phyloP scores from a whole-genome alignment of 192 early-diverging fungal species.

The Backusella mclennaniae region DNA sequence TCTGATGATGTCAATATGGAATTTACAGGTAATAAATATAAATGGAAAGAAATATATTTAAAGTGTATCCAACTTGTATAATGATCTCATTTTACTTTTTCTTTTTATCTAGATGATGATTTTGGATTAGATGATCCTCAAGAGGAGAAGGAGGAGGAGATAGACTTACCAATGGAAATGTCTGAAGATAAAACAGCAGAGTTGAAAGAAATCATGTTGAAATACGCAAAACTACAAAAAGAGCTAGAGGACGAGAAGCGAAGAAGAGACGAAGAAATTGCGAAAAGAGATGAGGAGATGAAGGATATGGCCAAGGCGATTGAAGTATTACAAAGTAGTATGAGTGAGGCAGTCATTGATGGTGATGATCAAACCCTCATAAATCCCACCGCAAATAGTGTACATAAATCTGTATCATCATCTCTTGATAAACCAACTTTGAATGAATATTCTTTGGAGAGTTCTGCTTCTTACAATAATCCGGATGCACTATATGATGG shows the following conservation, averaged over 20 bases:
- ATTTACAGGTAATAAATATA: neutral
- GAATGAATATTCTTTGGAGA: neutral
- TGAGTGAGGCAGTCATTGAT: neutral
- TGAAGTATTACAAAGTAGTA: neutral
- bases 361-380: neutral
- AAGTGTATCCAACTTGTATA: too few species aligned
- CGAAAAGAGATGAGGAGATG: neutral
- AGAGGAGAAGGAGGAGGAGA: neutral
- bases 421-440: neutral
- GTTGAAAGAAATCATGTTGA: neutral
- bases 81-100: too few species aligned
- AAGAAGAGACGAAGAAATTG: neutral
- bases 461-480: neutral
- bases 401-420: neutral
- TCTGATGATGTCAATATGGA: neutral
- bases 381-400: neutral
- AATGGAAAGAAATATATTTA: neutral
- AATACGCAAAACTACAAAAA: neutral
- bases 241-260: neutral
- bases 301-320: neutral
- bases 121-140: neutral
- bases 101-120: neutral
- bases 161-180: neutral
- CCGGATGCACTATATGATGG: neutral
- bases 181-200: neutral